Percentiles rank a stretch among this genome's conserved stretches.
These are phyloP conservation scores for Cordia subcordata DNA, from an alignment of 257 asterid species.

Conservation along the genomic window DNA sequence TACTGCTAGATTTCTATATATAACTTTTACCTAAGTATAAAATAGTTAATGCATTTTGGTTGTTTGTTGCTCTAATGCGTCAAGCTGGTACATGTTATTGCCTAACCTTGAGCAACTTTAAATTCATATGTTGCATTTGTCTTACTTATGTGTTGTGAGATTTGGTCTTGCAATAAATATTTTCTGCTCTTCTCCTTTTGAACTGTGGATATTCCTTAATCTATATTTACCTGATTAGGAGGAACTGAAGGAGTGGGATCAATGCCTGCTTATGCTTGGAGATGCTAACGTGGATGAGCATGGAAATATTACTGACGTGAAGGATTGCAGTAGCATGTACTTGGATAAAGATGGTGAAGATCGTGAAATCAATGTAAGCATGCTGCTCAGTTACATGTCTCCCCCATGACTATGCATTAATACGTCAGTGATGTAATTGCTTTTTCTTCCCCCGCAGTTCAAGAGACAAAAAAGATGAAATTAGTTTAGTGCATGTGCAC, in stretches of 20 bases:
- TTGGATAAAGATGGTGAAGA: slow-evolving; percentile 95
- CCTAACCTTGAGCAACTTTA: no score
- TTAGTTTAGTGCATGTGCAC: no score
- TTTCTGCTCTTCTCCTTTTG: background rate
- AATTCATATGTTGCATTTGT: no score
- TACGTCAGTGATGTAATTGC: background rate
- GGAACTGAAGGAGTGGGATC: slow-evolving; percentile 97
- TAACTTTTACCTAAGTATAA: no score
- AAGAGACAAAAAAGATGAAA: no score
- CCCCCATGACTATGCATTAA: background rate
- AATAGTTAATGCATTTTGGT: no score
- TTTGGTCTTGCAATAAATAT: no score
- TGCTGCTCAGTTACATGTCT: background rate
- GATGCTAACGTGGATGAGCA: slow-evolving; percentile 92
- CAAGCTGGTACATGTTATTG: no score
- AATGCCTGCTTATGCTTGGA: slow-evolving; percentile 88
- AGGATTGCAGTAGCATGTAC: slow-evolving; percentile 70
- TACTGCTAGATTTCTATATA: no score
- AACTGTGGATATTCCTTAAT: background rate
- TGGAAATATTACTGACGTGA: slow-evolving; percentile 78
- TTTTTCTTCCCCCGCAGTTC: background rate
- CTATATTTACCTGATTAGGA: slow-evolving; percentile 39
- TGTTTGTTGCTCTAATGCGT: no score
- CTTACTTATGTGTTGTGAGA: no score
- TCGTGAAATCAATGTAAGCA: slow-evolving; percentile 92